Evolutionary conservation across 768 basidiomycete genomes (phyloP).

Genomic region (Neoboletus brunneissimus): DNA sequence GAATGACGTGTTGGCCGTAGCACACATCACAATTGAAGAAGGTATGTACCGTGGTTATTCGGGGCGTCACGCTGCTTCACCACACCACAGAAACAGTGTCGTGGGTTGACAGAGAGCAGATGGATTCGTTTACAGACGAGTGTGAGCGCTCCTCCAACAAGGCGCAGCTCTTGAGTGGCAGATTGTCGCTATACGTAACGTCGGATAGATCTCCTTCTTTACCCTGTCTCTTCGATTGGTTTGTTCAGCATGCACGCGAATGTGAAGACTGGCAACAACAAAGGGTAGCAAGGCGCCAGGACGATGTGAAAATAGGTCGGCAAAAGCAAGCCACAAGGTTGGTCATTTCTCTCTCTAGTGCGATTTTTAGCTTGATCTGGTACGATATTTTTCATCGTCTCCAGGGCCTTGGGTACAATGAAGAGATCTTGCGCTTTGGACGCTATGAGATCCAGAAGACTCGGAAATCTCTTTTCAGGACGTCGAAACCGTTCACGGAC

Average conservation of each 20-base stretch:
- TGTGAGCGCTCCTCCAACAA: constrained; percentile 1
- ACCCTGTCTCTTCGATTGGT: not conserved
- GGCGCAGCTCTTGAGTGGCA: not conserved
- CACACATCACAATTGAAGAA: not conserved
- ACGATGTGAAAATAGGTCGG: not conserved
- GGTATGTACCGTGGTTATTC: not conserved
- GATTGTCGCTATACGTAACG: not conserved
- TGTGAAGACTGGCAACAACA: not conserved
- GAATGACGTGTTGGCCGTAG: not conserved
- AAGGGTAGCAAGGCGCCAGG: not conserved
- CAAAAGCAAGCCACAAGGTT: not conserved
- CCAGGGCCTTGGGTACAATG: constrained; percentile 1
- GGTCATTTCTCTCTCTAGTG: not conserved
- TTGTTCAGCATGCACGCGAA: not conserved
- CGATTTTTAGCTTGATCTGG: not conserved
- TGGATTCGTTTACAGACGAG: constrained; percentile 8
- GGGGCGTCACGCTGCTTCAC: not conserved
- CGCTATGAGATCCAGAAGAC: not conserved
- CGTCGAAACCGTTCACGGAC: constrained; percentile 9
- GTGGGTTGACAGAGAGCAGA: constrained; percentile 10
- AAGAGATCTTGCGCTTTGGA: not conserved
- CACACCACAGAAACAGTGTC: not conserved
- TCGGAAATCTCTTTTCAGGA: not conserved
- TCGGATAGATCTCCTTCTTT: not conserved
- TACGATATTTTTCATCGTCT: constrained; percentile 10